Conservation (phyloP, 2,329 filamentous ascomycete species). For the Penicillium sp. region DNA sequence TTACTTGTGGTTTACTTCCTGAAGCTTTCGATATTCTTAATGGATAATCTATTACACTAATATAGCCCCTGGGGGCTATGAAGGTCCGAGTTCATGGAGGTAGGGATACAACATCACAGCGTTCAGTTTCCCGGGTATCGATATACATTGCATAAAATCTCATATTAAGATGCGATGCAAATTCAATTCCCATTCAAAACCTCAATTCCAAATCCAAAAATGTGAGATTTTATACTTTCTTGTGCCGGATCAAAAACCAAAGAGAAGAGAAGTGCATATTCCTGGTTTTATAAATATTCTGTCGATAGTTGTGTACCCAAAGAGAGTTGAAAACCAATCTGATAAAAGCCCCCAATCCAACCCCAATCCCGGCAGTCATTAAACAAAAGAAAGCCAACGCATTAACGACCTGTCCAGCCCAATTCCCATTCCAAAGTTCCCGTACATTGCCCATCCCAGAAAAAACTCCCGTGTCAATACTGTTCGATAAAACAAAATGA, state of each 20-base stretch:
- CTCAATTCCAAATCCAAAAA: too few species aligned
- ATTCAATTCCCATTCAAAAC: too few species aligned
- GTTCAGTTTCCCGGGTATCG: too few species aligned
- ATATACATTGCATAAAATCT: too few species aligned
- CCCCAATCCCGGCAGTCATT: neutral
- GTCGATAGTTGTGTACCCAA: slow-evolving; percentile 19
- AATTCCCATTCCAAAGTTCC: neutral
- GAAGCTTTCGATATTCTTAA: too few species aligned
- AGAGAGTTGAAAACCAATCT: slow-evolving; percentile 11
- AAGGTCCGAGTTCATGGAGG: too few species aligned
- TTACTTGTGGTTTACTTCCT: too few species aligned
- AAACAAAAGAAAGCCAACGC: slow-evolving; percentile 5
- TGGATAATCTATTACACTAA: too few species aligned
- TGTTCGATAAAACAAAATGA: neutral
- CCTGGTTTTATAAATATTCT: slow-evolving; percentile 6
- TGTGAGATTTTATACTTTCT: too few species aligned
- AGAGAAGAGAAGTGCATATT: neutral
- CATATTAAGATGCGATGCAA: too few species aligned
- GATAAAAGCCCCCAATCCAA: slow-evolving; percentile 4
- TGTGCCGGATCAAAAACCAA: neutral
- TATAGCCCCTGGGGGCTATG: too few species aligned
- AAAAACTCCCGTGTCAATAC: slow-evolving; percentile 12
- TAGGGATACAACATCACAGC: too few species aligned
- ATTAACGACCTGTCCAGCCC: slow-evolving; percentile 2
- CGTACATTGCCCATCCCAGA: slow-evolving; percentile 6